These are phyloP conservation scores for Candolleomyces efflorescens DNA, from an alignment of 768 basidiomycete genomes.

Conservation along the genomic window DNA sequence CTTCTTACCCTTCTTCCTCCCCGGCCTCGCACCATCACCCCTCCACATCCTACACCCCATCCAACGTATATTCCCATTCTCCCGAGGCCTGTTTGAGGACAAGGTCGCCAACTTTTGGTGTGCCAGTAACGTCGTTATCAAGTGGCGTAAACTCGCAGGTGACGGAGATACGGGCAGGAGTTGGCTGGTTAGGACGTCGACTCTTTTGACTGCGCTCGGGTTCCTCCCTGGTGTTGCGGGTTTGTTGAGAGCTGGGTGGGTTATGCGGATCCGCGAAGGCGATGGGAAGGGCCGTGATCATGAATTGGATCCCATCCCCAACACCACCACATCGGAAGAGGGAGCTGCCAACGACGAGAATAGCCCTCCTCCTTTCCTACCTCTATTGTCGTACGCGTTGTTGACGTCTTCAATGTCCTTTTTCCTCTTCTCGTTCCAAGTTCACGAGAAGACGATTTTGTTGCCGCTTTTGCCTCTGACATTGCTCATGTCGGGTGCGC, in stretches of 20 bases:
- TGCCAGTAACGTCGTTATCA: conserved; percentile 82
- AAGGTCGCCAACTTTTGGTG: conserved; percentile 99
- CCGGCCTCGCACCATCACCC: conserved; percentile 49
- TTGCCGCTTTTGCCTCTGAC: conserved; percentile 83
- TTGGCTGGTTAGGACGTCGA: conserved; percentile 61
- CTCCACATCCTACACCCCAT: conserved; percentile 58
- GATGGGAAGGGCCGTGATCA: not conserved
- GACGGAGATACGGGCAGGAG: conserved; percentile 41
- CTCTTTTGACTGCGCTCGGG: conserved; percentile 61
- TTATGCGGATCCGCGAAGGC: conserved; percentile 14
- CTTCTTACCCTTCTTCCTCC: conserved; percentile 72
- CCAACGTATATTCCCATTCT: conserved; percentile 86
- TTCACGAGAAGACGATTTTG: conserved; percentile 92
- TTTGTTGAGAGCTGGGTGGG: conserved; percentile 32
- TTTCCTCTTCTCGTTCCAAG: conserved; percentile 95
- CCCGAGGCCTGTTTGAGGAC: conserved; percentile 88
- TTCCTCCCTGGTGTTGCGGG: conserved; percentile 61
- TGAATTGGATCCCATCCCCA: too few relatives aligned
- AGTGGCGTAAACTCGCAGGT: conserved; percentile 48
- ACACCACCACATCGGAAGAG: not conserved
- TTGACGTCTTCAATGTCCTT: conserved; percentile 84
- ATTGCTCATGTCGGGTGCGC: conserved; percentile 59
- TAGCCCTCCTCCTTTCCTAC: conserved; percentile 45
- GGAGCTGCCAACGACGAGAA: conserved; percentile 2
- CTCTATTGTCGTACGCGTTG: conserved; percentile 76